Conservation (phyloP, 805 yeast species). For the Teunomyces pallodes region DNA sequence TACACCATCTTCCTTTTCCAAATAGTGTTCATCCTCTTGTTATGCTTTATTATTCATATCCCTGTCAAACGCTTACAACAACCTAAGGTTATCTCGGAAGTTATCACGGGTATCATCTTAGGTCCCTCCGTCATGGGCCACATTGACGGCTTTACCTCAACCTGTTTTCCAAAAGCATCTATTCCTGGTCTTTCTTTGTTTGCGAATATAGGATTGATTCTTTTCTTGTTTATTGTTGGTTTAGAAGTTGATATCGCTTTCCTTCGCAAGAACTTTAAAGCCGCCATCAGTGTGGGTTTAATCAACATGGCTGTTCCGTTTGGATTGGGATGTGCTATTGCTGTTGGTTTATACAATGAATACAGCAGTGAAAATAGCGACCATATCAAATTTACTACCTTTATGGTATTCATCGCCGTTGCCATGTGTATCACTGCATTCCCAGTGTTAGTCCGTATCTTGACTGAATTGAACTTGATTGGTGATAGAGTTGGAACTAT, state of each 20-base stretch:
- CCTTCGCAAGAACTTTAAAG: slow-evolving; percentile 55
- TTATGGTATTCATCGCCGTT: slow-evolving; percentile 76
- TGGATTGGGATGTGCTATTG: slow-evolving; percentile 71
- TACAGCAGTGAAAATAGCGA: slow-evolving; percentile 34
- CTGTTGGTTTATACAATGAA: slow-evolving; percentile 63
- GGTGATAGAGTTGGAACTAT: slow-evolving; percentile 67
- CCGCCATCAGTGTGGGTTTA: slow-evolving; percentile 67
- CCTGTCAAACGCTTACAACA: slow-evolving; percentile 64
- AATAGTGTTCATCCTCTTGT: slow-evolving; percentile 54
- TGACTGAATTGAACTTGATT: slow-evolving; percentile 68
- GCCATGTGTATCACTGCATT: slow-evolving; percentile 85
- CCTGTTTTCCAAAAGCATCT: slow-evolving; percentile 63
- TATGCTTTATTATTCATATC: slow-evolving; percentile 59
- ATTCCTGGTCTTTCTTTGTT: slow-evolving; percentile 62
- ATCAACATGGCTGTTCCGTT: slow-evolving; percentile 76
- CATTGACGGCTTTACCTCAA: slow-evolving; percentile 62
- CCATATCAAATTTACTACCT: slow-evolving; percentile 57
- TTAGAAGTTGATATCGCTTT: slow-evolving; percentile 72
- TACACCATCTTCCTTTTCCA: slow-evolving; percentile 71
- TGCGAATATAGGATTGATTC: slow-evolving; percentile 72
- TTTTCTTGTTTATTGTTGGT: slow-evolving; percentile 74
- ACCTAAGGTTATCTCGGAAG: slow-evolving; percentile 82
- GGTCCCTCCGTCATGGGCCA: slow-evolving; percentile 78
- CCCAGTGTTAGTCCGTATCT: slow-evolving; percentile 77
- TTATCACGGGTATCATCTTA: slow-evolving; percentile 67